phyloP scores from a whole-genome alignment of 768 basidiomycete species.

The Tulasnella sp. region DNA sequence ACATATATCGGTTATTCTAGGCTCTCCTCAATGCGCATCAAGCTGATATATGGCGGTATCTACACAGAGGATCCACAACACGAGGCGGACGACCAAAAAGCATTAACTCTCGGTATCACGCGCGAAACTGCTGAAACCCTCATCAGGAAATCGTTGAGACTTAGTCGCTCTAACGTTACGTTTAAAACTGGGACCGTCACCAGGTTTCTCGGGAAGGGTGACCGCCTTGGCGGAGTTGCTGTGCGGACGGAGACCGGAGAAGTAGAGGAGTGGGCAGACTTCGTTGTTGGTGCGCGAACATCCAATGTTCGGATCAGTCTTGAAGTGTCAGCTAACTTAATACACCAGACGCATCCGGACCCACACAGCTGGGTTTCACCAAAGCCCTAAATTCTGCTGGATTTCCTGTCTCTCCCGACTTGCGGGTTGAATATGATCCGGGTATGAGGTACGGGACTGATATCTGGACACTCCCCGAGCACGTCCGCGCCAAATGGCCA shows the following conservation, averaged over 20 bases:
- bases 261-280: not conserved
- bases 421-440: constrained; percentile 27
- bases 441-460: constrained; percentile 1
- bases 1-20: not conserved
- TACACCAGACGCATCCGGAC: constrained; percentile 27
- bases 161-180: not conserved
- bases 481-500: constrained; percentile 3
- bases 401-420: not conserved
- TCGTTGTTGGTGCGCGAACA: constrained; percentile 15
- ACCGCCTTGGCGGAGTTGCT: not conserved
- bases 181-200: constrained; percentile 24
- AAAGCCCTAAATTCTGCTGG: constrained; percentile 22
- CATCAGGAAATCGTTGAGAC: constrained; percentile 1
- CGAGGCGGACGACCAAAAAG: not conserved
- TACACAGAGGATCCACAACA: not conserved
- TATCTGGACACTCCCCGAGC: constrained; percentile 18
- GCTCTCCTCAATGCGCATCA: not conserved
- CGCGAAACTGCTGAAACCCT: constrained; percentile 20
- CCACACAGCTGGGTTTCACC: constrained; percentile 14
- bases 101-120: constrained; percentile 10
- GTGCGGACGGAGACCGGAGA: constrained; percentile 6
- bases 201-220: not conserved
- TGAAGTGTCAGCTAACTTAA: not conserved
- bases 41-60: not conserved
- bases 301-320: not conserved